Conservation (phyloP, 495 filamentous ascomycete species). For the Gamarada debralockiae region DNA sequence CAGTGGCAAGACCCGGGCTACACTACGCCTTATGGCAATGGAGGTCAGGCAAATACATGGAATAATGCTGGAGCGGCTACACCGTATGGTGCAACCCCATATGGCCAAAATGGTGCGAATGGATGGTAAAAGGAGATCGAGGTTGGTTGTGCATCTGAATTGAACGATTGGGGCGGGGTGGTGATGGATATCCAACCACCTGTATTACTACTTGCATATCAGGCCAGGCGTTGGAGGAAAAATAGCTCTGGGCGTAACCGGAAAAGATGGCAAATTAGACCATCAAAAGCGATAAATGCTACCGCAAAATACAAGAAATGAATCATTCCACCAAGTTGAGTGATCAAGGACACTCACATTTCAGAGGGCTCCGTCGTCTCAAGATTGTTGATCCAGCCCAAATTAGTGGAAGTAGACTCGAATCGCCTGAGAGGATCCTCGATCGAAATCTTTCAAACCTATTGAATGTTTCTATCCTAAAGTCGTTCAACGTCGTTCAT, state of each 20-base stretch:
- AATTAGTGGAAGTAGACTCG: too few species aligned
- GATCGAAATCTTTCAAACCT: too few species aligned
- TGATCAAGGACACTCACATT: not conserved
- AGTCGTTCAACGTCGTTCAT: too few species aligned
- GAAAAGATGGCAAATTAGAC: conserved; percentile 12
- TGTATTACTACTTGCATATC: conserved; percentile 24
- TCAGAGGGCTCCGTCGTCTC: too few species aligned
- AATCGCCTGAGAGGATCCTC: too few species aligned
- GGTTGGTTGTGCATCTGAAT: not conserved
- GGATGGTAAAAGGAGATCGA: conserved; percentile 13
- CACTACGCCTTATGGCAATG: conserved; percentile 69
- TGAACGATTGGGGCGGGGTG: not conserved
- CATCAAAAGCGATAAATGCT: conserved; percentile 5
- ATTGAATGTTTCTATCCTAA: not conserved
- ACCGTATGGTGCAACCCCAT: conserved; percentile 69
- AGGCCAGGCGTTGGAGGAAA: conserved; percentile 18
- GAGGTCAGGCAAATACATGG: conserved; percentile 59
- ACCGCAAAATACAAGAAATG: not conserved
- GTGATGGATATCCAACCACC: not conserved
- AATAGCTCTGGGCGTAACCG: not conserved
- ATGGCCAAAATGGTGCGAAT: conserved; percentile 44
- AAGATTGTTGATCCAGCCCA: too few species aligned
- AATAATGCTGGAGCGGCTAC: conserved; percentile 51
- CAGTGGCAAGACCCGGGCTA: conserved; percentile 61
- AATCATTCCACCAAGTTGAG: not conserved